These are phyloP conservation scores for Melocanna baccifera DNA, from an alignment of 176 grass and related monocot species.

Conservation along the genomic window DNA sequence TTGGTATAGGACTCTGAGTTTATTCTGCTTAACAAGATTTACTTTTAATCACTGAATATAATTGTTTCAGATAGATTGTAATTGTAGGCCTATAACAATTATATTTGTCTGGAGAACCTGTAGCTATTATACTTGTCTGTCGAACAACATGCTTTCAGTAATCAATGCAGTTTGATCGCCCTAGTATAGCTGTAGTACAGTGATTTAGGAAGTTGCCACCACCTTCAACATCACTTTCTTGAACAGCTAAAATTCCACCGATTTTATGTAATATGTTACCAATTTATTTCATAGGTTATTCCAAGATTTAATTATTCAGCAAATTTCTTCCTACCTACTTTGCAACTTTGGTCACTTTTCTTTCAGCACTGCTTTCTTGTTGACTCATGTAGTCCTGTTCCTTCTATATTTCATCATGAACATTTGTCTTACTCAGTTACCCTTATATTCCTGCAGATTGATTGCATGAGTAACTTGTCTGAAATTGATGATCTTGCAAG, in stretches of 20 bases:
- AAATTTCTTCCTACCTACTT: neutral
- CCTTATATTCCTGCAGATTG: slow-evolving; percentile 60
- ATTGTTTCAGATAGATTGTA: neutral
- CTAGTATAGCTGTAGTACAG: neutral
- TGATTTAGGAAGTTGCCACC: neutral
- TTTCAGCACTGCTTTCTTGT: neutral
- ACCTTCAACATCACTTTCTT: neutral
- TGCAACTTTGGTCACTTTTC: neutral
- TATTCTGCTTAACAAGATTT: neutral
- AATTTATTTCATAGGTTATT: neutral
- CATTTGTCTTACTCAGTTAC: slow-evolving; percentile 2
- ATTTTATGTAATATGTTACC: neutral
- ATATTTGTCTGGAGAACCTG: neutral
- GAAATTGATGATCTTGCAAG: slow-evolving; percentile 92
- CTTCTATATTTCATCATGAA: slow-evolving; percentile 8
- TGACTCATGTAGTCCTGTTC: slow-evolving; percentile 3
- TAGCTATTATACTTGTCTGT: neutral
- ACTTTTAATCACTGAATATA: neutral
- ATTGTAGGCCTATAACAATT: neutral
- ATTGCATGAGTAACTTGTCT: slow-evolving; percentile 62
- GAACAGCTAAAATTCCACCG: neutral
- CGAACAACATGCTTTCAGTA: neutral
- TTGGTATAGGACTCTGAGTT: neutral
- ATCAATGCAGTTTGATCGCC: neutral
- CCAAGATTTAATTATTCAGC: neutral